These are phyloP conservation scores for Fusarium subglutinans DNA, from an alignment of 2,329 filamentous ascomycete genomes.

Conservation along the genomic window DNA sequence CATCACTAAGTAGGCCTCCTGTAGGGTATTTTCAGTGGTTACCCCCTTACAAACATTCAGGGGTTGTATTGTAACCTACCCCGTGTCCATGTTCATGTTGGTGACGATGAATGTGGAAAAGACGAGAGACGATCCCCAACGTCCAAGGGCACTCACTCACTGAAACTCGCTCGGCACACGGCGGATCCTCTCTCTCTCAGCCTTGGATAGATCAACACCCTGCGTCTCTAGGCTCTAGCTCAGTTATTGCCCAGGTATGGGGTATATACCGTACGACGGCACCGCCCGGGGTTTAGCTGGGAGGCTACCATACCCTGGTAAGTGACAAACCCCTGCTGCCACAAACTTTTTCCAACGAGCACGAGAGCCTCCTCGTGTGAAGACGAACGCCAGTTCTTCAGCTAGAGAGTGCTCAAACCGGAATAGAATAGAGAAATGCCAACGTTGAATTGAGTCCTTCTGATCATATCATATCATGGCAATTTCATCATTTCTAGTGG, in stretches of 20 bases:
- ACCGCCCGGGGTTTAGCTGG: constrained; percentile 6
- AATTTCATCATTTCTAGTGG: not conserved
- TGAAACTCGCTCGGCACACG: constrained; percentile 9
- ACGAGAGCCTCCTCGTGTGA: constrained; percentile 5
- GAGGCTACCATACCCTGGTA: constrained; percentile 5
- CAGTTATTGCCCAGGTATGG: constrained; percentile 4
- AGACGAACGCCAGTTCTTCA: not conserved
- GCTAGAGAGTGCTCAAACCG: not conserved
- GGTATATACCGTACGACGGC: constrained; percentile 28
- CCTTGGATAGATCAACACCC: constrained; percentile 6
- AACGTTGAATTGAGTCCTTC: not conserved
- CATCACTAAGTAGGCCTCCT: too few relatives aligned
- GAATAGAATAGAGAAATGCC: not conserved
- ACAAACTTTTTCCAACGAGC: constrained; percentile 13
- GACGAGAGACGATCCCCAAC: not conserved
- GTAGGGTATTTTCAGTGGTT: too few relatives aligned
- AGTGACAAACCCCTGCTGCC: constrained; percentile 14
- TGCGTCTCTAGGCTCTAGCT: not conserved
- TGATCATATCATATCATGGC: constrained; percentile 9
- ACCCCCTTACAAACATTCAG: too few relatives aligned
- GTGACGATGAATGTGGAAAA: not conserved
- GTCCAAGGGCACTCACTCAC: not conserved
- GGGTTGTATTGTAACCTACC: too few relatives aligned
- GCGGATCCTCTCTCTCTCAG: not conserved
- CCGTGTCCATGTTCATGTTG: not conserved